Percentiles rank a stretch among this genome's conserved stretches.
These are phyloP conservation scores for Sphagnum tenellum DNA, from an alignment of 225 moss, liverwort and hornwort genomes.

Conservation along the genomic window DNA sequence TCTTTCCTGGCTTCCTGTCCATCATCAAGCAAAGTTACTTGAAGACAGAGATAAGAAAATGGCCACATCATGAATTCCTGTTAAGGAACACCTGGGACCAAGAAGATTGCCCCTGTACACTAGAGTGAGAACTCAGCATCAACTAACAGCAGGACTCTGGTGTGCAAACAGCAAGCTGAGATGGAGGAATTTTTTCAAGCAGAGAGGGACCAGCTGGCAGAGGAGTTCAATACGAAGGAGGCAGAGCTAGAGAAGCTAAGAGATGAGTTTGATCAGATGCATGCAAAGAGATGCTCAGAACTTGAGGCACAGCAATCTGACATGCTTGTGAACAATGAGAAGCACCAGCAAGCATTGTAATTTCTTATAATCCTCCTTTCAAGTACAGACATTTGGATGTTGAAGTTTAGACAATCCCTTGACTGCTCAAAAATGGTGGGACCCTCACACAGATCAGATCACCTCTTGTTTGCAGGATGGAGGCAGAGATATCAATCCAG, in stretches of 20 bases:
- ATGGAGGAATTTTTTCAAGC: conserved; percentile 53
- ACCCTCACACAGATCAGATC: background rate
- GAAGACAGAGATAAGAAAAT: background rate
- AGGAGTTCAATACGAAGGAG: conserved; percentile 51
- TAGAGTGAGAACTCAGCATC: background rate
- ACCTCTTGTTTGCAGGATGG: conserved; percentile 18
- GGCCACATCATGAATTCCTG: background rate
- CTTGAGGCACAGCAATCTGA: conserved; percentile 54
- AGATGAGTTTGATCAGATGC: conserved; percentile 57
- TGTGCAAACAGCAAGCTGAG: conserved; percentile 43
- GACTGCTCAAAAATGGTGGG: background rate
- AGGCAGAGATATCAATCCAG: conserved; percentile 24
- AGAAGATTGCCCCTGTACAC: background rate
- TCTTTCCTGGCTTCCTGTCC: background rate
- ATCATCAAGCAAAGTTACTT: background rate
- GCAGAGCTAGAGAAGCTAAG: conserved; percentile 51
- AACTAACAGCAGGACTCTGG: conserved; percentile 3
- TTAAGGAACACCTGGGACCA: too few species aligned
- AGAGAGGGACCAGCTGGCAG: conserved; percentile 46
- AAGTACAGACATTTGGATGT: background rate
- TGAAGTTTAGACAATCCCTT: too few species aligned
- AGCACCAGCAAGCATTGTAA: conserved; percentile 60
- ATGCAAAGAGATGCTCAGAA: conserved; percentile 52
- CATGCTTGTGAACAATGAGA: conserved; percentile 39
- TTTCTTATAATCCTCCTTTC: background rate